Base-by-base conservation (phyloP, 352 stramenopile genomes). In the Peronospora farinosa region DNA sequence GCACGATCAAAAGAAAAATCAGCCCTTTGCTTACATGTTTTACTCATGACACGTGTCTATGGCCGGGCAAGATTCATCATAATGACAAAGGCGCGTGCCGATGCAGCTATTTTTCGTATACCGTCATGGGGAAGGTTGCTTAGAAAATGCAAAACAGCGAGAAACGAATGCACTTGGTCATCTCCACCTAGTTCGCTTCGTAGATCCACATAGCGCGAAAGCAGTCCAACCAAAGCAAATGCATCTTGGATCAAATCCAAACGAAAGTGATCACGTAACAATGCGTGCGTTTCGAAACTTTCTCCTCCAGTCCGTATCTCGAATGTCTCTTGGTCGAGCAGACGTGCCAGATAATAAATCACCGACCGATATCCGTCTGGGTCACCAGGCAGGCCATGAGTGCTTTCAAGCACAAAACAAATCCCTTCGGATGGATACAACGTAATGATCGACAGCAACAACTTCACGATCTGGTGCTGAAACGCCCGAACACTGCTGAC, bases 141-240 rank as follows among this genome's bases (percentile, higher is more conserved):
- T 31, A 87, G 45, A 21, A 80, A 65, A 48, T 66, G 70, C 21
- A 87, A 63, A 50, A 79, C 64, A 2, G 65, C 75, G 13, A 80
- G 35, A 59, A 90, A 84, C 28, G 67, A 67, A 37, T 82, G 70
- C 46, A 78, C 66, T 12, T 79, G 59, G 48, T 82, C 65, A 10
- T 72, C 60, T 19, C 66, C 67, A 42, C 71, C 68, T 4, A 88
- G 52, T 40, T 90, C 76, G 1, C 38, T 54, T 1, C 42, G 51
- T 7, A 90, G 43, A 66, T 90, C 71, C n/a, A 90, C 74, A 53
- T 87, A 88, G 8, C 68, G 70, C 10, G 69, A 70, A 37, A 90
- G 67, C 25, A 87, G 49, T 7, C 61, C 70, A 11, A 88, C 42
- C 27, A 90, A 50, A 27, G 60, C 57, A 57, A 90, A 85, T 6